Conservation (phyloP, 768 basidiomycete species). For the Kondoa malvinella region DNA sequence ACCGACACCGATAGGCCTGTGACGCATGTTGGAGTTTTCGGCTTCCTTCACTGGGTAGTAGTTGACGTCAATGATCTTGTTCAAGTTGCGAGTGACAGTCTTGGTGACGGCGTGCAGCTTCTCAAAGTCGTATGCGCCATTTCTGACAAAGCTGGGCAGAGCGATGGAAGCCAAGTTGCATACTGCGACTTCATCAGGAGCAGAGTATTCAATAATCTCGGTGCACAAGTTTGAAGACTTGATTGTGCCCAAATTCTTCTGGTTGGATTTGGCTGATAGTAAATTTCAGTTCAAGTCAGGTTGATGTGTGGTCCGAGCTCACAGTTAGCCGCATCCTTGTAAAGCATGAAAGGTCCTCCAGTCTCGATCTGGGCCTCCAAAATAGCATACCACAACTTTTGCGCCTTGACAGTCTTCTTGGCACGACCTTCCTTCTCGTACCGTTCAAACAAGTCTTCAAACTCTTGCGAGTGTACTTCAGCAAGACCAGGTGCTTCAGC, state of each 20-base stretch:
- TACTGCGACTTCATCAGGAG: conserved; percentile 92
- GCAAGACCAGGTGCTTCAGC: conserved; percentile 80
- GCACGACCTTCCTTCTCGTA: conserved; percentile 84
- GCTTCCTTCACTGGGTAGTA: conserved; percentile 90
- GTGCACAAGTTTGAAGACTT: conserved; percentile 98
- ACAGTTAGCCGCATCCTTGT: conserved; percentile 65
- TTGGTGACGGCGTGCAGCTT: conserved; percentile 86
- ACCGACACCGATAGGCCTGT: conserved; percentile 91
- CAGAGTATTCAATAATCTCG: conserved; percentile 94
- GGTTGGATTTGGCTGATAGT: conserved; percentile 75
- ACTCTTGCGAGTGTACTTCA: conserved; percentile 78
- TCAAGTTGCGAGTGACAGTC: conserved; percentile 81
- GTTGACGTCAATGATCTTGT: conserved; percentile 84
- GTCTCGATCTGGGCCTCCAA: conserved; percentile 96
- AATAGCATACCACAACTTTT: conserved; percentile 96
- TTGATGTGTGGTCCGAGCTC: background rate
- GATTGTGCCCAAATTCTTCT: conserved; percentile 95
- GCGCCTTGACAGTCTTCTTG: conserved; percentile 68
- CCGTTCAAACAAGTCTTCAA: conserved; percentile 63
- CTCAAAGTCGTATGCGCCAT: conserved; percentile 64
- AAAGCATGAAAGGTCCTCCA: conserved; percentile 96
- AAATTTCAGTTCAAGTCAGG: conserved; percentile 8
- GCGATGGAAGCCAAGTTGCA: conserved; percentile 97
- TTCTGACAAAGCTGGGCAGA: conserved; percentile 65
- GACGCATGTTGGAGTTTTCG: conserved; percentile 81